These are phyloP conservation scores for Multifurca ochricompacta DNA, from an alignment of 768 basidiomycete species.

Conservation along the genomic window DNA sequence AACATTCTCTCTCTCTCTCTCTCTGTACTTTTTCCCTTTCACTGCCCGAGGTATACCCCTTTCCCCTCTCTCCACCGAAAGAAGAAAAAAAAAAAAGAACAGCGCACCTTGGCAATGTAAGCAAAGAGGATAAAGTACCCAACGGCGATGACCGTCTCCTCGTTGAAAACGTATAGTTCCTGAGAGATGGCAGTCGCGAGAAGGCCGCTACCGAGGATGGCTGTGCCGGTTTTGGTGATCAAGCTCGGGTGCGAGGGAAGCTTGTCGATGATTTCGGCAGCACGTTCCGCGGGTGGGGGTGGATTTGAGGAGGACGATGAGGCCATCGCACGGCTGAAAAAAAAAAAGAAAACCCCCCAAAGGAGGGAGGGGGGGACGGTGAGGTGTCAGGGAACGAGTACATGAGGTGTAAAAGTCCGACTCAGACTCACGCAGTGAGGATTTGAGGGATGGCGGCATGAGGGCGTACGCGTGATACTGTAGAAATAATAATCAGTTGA, in stretches of 20 bases:
- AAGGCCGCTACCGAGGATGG: conserved; percentile 83
- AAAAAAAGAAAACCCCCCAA: too few relatives aligned
- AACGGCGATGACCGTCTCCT: conserved; percentile 84
- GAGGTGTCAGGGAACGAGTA: conserved; percentile 15
- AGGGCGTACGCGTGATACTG: conserved; percentile 22
- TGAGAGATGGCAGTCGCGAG: conserved; percentile 90
- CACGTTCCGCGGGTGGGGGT: conserved; percentile 75
- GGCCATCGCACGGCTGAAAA: conserved; percentile 1
- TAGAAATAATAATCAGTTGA: neutral
- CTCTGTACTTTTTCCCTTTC: conserved; percentile 16
- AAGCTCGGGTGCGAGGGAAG: conserved; percentile 78
- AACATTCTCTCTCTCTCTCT: neutral
- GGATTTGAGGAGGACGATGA: conserved; percentile 51
- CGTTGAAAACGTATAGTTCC: conserved; percentile 96
- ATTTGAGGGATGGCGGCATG: conserved; percentile 40
- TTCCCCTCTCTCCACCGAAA: neutral
- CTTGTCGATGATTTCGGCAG: conserved; percentile 83
- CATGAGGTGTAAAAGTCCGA: conserved; percentile 5
- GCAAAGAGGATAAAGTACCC: conserved; percentile 79
- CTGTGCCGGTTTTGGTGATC: conserved; percentile 91
- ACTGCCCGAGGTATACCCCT: too few relatives aligned
- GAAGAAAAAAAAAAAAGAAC: neutral
- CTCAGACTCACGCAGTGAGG: conserved; percentile 38
- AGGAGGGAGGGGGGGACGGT: neutral
- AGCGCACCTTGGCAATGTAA: conserved; percentile 69